A percentile compares a stretch with the other conserved stretches of the same genome.
Evolutionary conservation across 441 rosid genomes (phyloP).

Genomic region (Theobroma grandiflorum): DNA sequence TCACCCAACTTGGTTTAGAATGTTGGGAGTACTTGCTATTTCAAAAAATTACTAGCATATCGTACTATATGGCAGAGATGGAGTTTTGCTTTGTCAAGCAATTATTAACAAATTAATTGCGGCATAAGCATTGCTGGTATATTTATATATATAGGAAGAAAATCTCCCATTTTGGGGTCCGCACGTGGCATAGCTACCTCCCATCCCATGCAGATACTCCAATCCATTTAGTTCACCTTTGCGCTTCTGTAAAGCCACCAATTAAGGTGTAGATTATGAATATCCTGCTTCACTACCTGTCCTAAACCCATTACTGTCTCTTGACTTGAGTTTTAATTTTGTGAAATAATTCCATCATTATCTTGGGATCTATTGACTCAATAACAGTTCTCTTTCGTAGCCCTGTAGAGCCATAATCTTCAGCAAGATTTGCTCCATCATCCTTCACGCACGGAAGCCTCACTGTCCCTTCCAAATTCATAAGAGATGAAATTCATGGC

Average conservation of each 20-base stretch:
- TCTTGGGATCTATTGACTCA: neutral
- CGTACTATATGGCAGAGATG: too few relatives aligned
- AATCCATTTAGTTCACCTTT: neutral
- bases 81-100: too few relatives aligned
- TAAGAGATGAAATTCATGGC: slow-evolving; percentile 11
- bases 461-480: slow-evolving; percentile 29
- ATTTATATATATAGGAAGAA: too few relatives aligned
- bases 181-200: neutral
- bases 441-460: neutral
- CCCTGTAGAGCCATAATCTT: slow-evolving; percentile 30
- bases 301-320: too few relatives aligned
- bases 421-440: slow-evolving; percentile 10
- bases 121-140: too few relatives aligned
- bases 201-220: neutral
- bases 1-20: too few relatives aligned
- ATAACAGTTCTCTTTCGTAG: neutral
- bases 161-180: too few relatives aligned
- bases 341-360: neutral
- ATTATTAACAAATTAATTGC: too few relatives aligned
- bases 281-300: too few relatives aligned
- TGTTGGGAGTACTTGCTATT: too few relatives aligned
- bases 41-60: too few relatives aligned
- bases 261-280: neutral
- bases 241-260: neutral
- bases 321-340: too few relatives aligned